Conservation (phyloP, 2,329 filamentous ascomycete species). For the Aspergillus amoenus region DNA sequence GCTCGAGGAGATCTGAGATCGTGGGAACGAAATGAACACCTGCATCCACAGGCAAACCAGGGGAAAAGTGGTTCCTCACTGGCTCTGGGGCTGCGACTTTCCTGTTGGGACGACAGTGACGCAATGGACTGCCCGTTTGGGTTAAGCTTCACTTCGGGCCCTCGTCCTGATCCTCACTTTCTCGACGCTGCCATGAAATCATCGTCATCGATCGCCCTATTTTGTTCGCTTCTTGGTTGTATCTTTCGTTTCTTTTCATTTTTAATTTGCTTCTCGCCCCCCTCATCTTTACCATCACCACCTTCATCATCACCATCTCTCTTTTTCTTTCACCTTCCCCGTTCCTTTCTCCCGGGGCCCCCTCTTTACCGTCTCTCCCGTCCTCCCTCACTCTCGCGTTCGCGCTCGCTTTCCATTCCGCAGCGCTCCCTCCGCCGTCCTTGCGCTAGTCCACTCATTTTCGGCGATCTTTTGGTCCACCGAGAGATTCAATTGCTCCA, state of each 20-base stretch:
- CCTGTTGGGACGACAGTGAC: constrained; percentile 9
- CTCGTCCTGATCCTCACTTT: neutral
- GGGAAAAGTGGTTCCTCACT: neutral
- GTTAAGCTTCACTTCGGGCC: neutral
- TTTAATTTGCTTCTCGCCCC: constrained; percentile 3
- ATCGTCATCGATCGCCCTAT: constrained; percentile 4
- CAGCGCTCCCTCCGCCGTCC: constrained; percentile 7
- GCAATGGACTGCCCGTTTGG: neutral
- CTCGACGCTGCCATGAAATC: neutral
- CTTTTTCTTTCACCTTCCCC: neutral
- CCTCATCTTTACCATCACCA: neutral
- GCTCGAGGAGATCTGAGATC: neutral
- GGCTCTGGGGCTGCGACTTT: neutral
- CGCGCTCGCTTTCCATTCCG: constrained; percentile 2
- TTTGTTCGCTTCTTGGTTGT: neutral
- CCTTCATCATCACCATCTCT: constrained; percentile 1
- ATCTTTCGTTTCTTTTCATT: constrained; percentile 1
- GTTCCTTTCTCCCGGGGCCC: neutral
- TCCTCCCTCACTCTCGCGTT: neutral
- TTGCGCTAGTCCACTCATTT: neutral
- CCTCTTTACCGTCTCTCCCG: neutral
- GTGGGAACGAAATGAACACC: neutral
- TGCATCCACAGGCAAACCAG: neutral
- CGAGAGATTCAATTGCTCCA: constrained; percentile 1
- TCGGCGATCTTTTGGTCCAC: constrained; percentile 1